These are phyloP conservation scores for Erythrophleum fordii DNA, from an alignment of 306 rosid species.

Conservation along the genomic window DNA sequence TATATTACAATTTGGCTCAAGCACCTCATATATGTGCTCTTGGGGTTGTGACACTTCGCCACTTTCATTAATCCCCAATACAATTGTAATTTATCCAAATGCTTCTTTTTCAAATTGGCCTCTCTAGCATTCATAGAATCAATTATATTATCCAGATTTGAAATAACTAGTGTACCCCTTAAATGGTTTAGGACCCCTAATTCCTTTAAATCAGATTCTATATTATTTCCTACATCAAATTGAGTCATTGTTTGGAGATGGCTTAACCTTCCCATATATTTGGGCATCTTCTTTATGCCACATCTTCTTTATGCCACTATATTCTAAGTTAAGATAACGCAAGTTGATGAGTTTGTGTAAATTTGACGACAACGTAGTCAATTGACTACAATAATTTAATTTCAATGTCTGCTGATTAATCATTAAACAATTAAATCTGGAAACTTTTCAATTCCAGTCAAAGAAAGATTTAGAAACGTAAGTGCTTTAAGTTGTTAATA, in stretches of 20 bases:
- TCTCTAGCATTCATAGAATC: too few species aligned
- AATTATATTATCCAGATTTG: not conserved
- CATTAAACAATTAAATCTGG: conserved; percentile 36
- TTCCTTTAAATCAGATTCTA: too few species aligned
- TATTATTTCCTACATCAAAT: too few species aligned
- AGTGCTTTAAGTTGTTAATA: conserved; percentile 15
- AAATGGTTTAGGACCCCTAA: too few species aligned
- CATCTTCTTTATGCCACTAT: not conserved
- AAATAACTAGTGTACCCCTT: conserved; percentile 7
- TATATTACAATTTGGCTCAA: not conserved
- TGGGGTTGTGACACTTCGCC: not conserved
- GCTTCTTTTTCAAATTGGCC: not conserved
- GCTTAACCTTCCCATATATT: too few species aligned
- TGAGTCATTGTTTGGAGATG: too few species aligned
- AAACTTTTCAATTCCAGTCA: not conserved
- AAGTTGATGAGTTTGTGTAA: not conserved
- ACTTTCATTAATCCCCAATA: not conserved
- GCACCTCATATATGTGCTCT: not conserved
- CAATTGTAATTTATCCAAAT: conserved; percentile 2
- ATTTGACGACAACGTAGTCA: conserved; percentile 13
- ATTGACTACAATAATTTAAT: not conserved
- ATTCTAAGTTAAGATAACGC: not conserved
- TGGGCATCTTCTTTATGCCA: too few species aligned
- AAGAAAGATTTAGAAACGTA: conserved; percentile 32
- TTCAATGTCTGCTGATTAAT: conserved; percentile 33